These are phyloP conservation scores for Penicillium bovifimosum DNA, from an alignment of 495 filamentous ascomycete species.

Conservation along the genomic window DNA sequence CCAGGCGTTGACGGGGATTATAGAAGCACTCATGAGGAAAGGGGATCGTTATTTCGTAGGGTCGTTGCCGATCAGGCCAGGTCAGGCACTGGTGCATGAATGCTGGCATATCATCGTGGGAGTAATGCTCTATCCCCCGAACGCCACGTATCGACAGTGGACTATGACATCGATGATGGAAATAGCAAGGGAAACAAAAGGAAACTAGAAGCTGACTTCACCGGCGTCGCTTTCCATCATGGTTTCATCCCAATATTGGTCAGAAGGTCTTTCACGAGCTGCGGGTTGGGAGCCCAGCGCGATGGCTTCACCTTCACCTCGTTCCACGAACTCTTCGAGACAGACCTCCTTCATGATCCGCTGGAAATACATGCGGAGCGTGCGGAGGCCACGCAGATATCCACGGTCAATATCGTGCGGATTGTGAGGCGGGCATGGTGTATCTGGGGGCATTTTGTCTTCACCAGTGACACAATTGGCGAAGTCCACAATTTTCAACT, in stretches of 20 bases:
- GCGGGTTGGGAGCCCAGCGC: constrained; percentile 29
- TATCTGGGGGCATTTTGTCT: constrained; percentile 55
- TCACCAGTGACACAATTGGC: constrained; percentile 93
- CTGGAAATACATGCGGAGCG: constrained; percentile 78
- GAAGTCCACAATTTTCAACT: constrained; percentile 97
- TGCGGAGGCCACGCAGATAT: constrained; percentile 80
- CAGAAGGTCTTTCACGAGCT: constrained; percentile 24
- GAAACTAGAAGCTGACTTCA: constrained; percentile 40
- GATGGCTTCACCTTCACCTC: constrained; percentile 45
- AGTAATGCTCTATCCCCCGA: constrained; percentile 12
- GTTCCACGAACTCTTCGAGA: constrained; percentile 48
- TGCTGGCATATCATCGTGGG: constrained; percentile 4
- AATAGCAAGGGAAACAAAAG: background rate
- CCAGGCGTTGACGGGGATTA: constrained; percentile 29
- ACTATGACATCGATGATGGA: constrained; percentile 4
- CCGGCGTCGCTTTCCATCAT: constrained; percentile 43
- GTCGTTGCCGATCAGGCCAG: constrained; percentile 1
- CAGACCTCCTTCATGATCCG: constrained; percentile 77
- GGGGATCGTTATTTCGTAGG: constrained; percentile 22
- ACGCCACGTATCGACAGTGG: constrained; percentile 11
- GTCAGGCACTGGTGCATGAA: constrained; percentile 8
- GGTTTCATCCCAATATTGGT: constrained; percentile 39
- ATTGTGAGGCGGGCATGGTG: constrained; percentile 74
- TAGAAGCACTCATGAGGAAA: constrained; percentile 16
- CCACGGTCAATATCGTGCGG: constrained; percentile 78